Evolutionary conservation across 1,284 basidiomycete species (phyloP).

Genomic region (Omphalotus olearius): DNA sequence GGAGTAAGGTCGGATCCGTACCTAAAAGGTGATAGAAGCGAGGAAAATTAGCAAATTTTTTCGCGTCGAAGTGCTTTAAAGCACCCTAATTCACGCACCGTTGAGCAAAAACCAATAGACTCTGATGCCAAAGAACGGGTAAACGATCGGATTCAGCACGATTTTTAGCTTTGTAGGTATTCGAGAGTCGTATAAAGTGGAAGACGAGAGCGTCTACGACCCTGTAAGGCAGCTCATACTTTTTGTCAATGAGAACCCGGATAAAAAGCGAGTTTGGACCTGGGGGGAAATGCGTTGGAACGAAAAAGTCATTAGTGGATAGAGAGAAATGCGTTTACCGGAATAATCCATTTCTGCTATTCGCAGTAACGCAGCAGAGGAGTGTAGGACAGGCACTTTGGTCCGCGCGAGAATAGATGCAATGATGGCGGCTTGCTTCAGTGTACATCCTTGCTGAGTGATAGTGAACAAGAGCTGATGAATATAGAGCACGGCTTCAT

Average conservation of each 20-base stretch:
- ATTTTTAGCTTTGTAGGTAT: constrained; percentile 74
- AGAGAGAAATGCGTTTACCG: constrained; percentile 38
- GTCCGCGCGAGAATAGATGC: constrained; percentile 91
- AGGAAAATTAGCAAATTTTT: background rate
- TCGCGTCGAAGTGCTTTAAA: background rate
- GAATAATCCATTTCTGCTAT: constrained; percentile 97
- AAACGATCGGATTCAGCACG: constrained; percentile 70
- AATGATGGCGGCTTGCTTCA: constrained; percentile 95
- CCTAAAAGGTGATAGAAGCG: constrained; percentile 35
- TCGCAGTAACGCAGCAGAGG: constrained; percentile 90
- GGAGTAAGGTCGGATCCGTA: constrained; percentile 96
- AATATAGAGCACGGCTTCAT: background rate
- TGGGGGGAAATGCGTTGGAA: constrained; percentile 19
- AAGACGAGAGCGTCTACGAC: constrained; percentile 97
- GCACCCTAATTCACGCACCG: constrained; percentile 46
- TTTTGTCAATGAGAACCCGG: constrained; percentile 95
- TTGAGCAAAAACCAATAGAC: constrained; percentile 91
- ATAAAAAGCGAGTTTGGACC: constrained; percentile 97
- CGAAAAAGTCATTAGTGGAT: background rate
- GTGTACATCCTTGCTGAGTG: constrained; percentile 67
- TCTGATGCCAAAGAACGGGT: constrained; percentile 98
- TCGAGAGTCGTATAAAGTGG: constrained; percentile 94
- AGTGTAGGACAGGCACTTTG: constrained; percentile 93
- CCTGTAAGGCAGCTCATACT: constrained; percentile 97
- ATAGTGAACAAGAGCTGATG: background rate